A percentile compares a stretch with the other conserved stretches of the same genome.
These are phyloP conservation scores for Daedaleopsis sinensis DNA, from an alignment of 768 basidiomycete species.

Conservation along the genomic window DNA sequence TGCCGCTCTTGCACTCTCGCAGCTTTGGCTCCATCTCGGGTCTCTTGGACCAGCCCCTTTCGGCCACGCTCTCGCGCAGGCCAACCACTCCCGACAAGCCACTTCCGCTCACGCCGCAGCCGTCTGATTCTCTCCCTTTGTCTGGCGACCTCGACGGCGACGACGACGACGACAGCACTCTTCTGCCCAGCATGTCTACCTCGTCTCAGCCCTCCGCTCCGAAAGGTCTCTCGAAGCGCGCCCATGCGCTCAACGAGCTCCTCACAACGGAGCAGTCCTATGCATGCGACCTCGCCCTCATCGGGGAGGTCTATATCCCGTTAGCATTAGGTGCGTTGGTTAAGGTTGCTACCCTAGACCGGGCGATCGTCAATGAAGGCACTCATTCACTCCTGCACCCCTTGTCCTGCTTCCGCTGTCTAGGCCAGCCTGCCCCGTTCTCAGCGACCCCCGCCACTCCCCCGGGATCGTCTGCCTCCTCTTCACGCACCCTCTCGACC, in stretches of 20 bases:
- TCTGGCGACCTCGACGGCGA: constrained; percentile 11
- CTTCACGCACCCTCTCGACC: constrained; percentile 56
- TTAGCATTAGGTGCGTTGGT: constrained; percentile 66
- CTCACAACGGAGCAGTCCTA: constrained; percentile 81
- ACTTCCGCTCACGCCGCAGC: constrained; percentile 33
- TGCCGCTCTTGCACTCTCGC: constrained; percentile 30
- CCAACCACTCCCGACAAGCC: constrained; percentile 36
- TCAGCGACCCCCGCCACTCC: constrained; percentile 34
- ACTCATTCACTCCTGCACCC: neutral
- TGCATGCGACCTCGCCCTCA: constrained; percentile 79
- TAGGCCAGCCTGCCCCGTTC: constrained; percentile 48
- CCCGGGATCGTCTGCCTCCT: constrained; percentile 51
- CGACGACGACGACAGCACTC: constrained; percentile 21
- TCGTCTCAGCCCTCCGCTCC: constrained; percentile 18
- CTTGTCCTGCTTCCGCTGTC: constrained; percentile 13
- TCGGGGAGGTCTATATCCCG: constrained; percentile 78
- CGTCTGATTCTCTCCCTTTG: constrained; percentile 20
- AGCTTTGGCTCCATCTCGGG: constrained; percentile 33
- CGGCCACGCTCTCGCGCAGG: constrained; percentile 15
- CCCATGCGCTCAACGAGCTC: constrained; percentile 77
- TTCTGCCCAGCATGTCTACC: constrained; percentile 18
- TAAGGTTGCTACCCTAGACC: constrained; percentile 3
- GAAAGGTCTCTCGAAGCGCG: constrained; percentile 58
- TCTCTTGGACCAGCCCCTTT: constrained; percentile 22
- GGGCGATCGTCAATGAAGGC: constrained; percentile 17